Evolutionary conservation across 345 rosid genomes (phyloP), one percentile per base, ranked within the genome.

Genomic region (Physaria fendleri): DNA sequence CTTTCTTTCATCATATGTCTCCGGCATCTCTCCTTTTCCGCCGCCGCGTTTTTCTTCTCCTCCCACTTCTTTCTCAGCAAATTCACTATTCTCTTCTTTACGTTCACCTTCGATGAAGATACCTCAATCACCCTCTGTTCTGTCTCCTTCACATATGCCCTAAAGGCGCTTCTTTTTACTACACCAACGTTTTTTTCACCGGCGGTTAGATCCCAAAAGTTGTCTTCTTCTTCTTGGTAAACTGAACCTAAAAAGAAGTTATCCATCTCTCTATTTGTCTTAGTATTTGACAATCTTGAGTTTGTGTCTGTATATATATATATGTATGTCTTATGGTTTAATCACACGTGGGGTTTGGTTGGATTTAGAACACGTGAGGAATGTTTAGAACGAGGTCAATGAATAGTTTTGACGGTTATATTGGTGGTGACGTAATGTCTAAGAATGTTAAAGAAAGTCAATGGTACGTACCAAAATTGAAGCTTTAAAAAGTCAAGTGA

Each of bases 1-100:
- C 97, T 76, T 63, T 90, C 97, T 42, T 73, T 81, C 75, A 87
- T 41, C 85, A 68, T 79, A 56, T 81, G 95, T 5, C 62, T 71
- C 50, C 65, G 59, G 33, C 76, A 22, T 47, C 82, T 74, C 1
- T 71, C 69, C 32, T 71, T 69, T 25, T 59, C 80, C n/a, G 67
- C 78, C 15, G 24, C 54, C 22, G 42, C 34, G 23, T 27, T 62
- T 33, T 5, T 27, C 58, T 17, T 40, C 32, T 34, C 29, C 6
- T 57, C 48, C 76, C 77, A 67, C 49, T 28, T 76, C 49, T 72
- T 73, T 59, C 25, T 77, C 62, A 75, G 15, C 57, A 87, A 72
- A 18, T 74, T 78, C 23, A 78, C 43, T 79, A 83, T 68, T 59
- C 77, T 85, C 67, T 59, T 81, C 71, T 76, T 85, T 68, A 79